Evolutionary conservation across 2,329 filamentous ascomycete species (phyloP).

Genomic region (Aureobasidium sp.): DNA sequence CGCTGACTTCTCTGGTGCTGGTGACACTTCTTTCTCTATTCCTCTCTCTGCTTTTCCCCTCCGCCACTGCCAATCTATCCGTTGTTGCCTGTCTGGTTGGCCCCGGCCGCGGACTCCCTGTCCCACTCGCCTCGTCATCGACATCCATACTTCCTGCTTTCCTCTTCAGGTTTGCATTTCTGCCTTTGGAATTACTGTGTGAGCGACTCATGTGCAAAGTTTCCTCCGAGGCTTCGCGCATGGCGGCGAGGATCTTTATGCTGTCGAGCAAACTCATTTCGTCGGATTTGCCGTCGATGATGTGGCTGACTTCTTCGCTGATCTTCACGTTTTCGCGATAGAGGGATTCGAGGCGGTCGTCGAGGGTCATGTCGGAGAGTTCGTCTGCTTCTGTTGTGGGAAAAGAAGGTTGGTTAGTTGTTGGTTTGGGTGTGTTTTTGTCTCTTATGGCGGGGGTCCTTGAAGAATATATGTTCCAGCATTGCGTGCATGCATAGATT

Average conservation of each 20-base stretch:
- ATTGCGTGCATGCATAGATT: too few relatives aligned
- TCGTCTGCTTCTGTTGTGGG: slow-evolving; percentile 20
- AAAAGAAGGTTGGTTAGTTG: slow-evolving; percentile 20
- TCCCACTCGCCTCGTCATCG: slow-evolving; percentile 24
- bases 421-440: too few relatives aligned
- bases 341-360: slow-evolving; percentile 38
- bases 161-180: slow-evolving; percentile 14
- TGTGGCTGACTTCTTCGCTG: slow-evolving; percentile 36
- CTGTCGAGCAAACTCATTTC: slow-evolving; percentile 35
- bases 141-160: slow-evolving; percentile 22
- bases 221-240: slow-evolving; percentile 40
- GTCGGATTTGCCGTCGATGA: slow-evolving; percentile 35
- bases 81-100: background rate
- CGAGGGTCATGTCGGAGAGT: slow-evolving; percentile 29
- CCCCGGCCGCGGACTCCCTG: slow-evolving; percentile 23
- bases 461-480: too few relatives aligned
- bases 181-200: slow-evolving; percentile 13
- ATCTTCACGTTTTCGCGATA: slow-evolving; percentile 43
- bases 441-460: too few relatives aligned
- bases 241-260: slow-evolving; percentile 39
- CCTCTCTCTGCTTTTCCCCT: slow-evolving; percentile 25
- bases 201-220: background rate
- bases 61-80: slow-evolving; percentile 11
- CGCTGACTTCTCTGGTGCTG: slow-evolving; percentile 39
- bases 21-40: slow-evolving; percentile 36